Evolutionary conservation across 2,329 filamentous ascomycete species (phyloP), one percentile per base, ranked within the genome.

Genomic region (Aureobasidium leucospermi): DNA sequence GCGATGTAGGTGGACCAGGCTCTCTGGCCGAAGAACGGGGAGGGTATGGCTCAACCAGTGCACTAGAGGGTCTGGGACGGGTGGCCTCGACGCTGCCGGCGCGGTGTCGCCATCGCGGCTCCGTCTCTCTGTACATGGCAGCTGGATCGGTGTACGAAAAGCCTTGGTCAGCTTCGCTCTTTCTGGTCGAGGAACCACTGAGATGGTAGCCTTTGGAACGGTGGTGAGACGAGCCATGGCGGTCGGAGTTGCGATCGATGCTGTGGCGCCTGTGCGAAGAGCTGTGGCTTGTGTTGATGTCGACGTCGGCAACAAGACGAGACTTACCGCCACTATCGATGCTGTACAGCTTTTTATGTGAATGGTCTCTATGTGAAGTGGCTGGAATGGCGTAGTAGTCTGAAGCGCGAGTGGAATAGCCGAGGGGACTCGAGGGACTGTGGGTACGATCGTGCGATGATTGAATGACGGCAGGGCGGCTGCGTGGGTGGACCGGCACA

Each of bases 1-100:
- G 79, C 3, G 84, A 88, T 5, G 85, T 83, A 4, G 86, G 86
- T 9, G 88, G 88, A 2, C 73, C 72, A 15, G 75, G 48, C 48
- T 72, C 65, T 69, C 74, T 66, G 46, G 66, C 52, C 61, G 70
- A 66, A 36, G 65, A 46, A 65, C 72, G 65, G 29, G 68, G 66
- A 38, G 69, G 65, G 45, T 64, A 64, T 11, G 63, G 63, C 9
- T 68, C 73, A 41, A 75, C 64, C 8, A 77, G 65, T 68, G 79
- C 70, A 67, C 76, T 79, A 42, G 69, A 69, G 11, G 78, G 77
- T n/a, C 78, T 73, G 28, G 73, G 69, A 23, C 76, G 73, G 48
- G 65, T 67, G 48, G 68, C 68, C 58, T 80, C 78, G 13, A 77
- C 62, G 62, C 78, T 79, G 57, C 75, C 75, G 47, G 76, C 72